Conservation (phyloP, 83 land plant genomes). For the Picea abies region DNA sequence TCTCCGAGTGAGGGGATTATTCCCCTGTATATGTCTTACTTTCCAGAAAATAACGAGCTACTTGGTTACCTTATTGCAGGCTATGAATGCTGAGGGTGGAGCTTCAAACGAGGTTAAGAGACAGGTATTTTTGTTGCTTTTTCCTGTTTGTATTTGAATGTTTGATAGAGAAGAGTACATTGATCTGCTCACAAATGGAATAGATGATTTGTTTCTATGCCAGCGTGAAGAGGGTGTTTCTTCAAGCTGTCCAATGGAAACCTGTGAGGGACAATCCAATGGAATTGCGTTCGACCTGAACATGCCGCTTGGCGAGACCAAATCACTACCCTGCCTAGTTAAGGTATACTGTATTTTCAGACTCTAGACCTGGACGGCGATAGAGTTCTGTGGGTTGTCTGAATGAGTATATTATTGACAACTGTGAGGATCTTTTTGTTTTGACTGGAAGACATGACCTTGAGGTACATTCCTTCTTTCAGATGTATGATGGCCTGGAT, state of each 20-base stretch:
- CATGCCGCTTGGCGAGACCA: slow-evolving; percentile 25
- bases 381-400: no score
- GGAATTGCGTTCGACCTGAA: slow-evolving; percentile 19
- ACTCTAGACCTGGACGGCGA: no score
- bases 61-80: not conserved
- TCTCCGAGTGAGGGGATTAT: not conserved
- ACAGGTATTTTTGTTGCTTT: not conserved
- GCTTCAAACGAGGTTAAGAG: slow-evolving; percentile 4
- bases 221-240: slow-evolving; percentile 31
- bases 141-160: not conserved
- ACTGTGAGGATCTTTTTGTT: no score
- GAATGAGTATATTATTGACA: not conserved
- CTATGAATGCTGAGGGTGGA: not conserved
- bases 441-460: not conserved
- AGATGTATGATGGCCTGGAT: no score
- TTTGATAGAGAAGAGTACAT: no score
- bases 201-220: no score
- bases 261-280: slow-evolving; percentile 11
- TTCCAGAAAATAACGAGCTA: not conserved
- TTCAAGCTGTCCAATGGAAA: slow-evolving; percentile 11
- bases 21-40: not conserved
- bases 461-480: not conserved
- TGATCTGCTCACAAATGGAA: no score
- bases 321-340: slow-evolving; percentile 65
- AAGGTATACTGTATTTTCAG: slow-evolving; percentile 44